Evolutionary conservation across 2,329 filamentous ascomycete genomes (phyloP), one percentile per base, ranked within the genome.

Genomic region (Pseudomassariella vexata): DNA sequence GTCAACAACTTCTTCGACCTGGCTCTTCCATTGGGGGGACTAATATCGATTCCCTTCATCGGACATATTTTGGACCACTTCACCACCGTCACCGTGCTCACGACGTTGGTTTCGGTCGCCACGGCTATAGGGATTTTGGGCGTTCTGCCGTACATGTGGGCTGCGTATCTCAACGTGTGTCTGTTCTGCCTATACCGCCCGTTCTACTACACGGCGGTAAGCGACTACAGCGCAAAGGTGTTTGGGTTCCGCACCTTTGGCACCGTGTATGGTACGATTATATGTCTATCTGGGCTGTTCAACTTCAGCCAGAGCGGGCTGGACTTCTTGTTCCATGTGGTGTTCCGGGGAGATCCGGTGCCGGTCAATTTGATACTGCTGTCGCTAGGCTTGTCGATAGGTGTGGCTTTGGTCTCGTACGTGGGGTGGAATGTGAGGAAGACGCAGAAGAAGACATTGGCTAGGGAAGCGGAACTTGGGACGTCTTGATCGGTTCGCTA

Each of bases 171-270:
- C 10, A 89, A 89, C 45, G 67, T 95, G 32, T 62, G 69, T 27
- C 70, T 95, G 8, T 94, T 95, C 50, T 85, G 92, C 9, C 58
- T 94, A 15, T 89, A 92, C 50, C 76, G 88, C 0, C 88, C 89
- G 0, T 79, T 95, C 19, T 95, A 94, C 60, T 95, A 95, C 62
- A 94, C 87, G 1, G 79, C 86, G 6, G 85, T 95, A 36, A 90
- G 82, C 37, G 88, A 95, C 61, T 94, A 94, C 56, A 76, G 78
- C 14, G 87, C 86, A 39, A 94, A 94, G 60, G 87, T 95, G 21
- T 95, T 95, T 54, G 88, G 88, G 11, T 94, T 94, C 61, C 73
- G 79, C 39, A 94, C 87, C 0, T 95, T 95, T 46, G 89, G 88
- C 27, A 94, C 85, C 36, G 87, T 95, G n/a, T 95, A 95, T 57